A percentile compares a stretch with the other conserved stretches of the same genome.
These are phyloP conservation scores for Xylaria castorea DNA, from an alignment of 495 filamentous ascomycete species.

Conservation along the genomic window DNA sequence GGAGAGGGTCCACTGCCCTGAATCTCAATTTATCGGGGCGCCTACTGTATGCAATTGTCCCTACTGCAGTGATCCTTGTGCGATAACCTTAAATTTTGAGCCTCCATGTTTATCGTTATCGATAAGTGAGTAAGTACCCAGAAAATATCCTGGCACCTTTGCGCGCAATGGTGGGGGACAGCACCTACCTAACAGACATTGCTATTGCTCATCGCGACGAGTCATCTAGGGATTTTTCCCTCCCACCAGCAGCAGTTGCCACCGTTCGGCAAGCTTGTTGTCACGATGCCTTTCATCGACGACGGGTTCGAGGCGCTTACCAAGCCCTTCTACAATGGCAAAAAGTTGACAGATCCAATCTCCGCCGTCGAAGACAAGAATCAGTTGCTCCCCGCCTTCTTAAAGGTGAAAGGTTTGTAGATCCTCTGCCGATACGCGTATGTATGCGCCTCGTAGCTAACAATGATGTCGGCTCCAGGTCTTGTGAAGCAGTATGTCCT, in stretches of 20 bases:
- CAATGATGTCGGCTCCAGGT: conserved; percentile 41
- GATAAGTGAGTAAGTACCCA: conserved; percentile 28
- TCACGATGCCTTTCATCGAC: conserved; percentile 54
- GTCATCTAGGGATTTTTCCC: conserved; percentile 31
- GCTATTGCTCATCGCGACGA: conserved; percentile 25
- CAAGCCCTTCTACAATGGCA: conserved; percentile 95
- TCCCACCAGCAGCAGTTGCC: conserved; percentile 20
- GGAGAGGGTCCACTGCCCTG: neutral
- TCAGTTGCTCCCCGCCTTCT: conserved; percentile 92
- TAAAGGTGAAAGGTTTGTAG: conserved; percentile 84
- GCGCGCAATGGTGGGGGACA: conserved; percentile 25
- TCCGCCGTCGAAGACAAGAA: conserved; percentile 93
- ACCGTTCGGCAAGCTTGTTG: conserved; percentile 19
- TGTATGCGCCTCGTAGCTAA: conserved; percentile 31
- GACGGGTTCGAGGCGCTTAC: conserved; percentile 84
- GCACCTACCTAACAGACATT: neutral
- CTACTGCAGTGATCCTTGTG: conserved; percentile 12
- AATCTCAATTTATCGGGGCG: conserved; percentile 19
- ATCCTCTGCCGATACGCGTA: conserved; percentile 23
- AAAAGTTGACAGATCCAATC: conserved; percentile 90
- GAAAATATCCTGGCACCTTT: conserved; percentile 11
- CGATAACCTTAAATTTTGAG: conserved; percentile 30
- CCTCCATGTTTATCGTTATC: conserved; percentile 25
- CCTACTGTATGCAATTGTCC: conserved; percentile 18
- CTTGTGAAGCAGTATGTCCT: conserved; percentile 76